Percentiles rank a stretch among this genome's conserved stretches.
phyloP scores from a whole-genome alignment of 2,329 filamentous ascomycete genomes.

The Penicillium hordei region DNA sequence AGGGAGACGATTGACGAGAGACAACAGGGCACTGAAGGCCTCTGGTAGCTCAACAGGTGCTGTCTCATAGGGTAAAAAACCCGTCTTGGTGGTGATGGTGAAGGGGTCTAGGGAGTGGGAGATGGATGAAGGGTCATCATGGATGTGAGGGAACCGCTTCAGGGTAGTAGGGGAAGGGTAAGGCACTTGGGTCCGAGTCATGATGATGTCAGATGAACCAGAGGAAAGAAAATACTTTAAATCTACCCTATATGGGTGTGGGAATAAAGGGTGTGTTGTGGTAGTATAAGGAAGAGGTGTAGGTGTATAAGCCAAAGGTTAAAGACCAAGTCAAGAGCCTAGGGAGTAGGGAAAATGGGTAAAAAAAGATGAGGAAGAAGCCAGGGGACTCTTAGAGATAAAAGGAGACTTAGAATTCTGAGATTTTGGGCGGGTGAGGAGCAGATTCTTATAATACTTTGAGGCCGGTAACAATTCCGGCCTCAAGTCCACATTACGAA shows the following conservation, averaged over 20 bases:
- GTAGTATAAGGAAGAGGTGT: neutral
- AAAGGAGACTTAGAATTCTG: conserved; percentile 19
- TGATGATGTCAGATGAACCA: conserved; percentile 23
- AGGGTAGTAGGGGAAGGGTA: conserved; percentile 37
- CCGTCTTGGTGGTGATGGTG: conserved; percentile 49
- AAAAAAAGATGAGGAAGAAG: conserved; percentile 17
- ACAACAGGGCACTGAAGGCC: conserved; percentile 71
- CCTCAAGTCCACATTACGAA: conserved; percentile 43
- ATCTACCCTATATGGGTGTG: neutral
- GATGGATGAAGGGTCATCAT: conserved; percentile 44
- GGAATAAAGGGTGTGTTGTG: conserved; percentile 1
- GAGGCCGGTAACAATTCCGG: conserved; percentile 51
- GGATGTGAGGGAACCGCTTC: conserved; percentile 45
- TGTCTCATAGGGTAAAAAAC: conserved; percentile 45
- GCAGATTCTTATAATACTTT: conserved; percentile 43
- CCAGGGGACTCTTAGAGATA: conserved; percentile 12
- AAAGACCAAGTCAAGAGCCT: conserved; percentile 20
- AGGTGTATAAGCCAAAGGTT: conserved; percentile 3
- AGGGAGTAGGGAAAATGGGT: conserved; percentile 12
- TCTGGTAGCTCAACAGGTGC: conserved; percentile 59
- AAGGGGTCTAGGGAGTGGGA: conserved; percentile 47
- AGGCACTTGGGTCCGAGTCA: conserved; percentile 37
- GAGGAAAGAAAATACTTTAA: neutral
- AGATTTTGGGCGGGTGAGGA: conserved; percentile 32
- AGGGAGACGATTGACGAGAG: conserved; percentile 73